phyloP scores from a whole-genome alignment of 2,329 filamentous ascomycete species.

The Calonectria honghensis region DNA sequence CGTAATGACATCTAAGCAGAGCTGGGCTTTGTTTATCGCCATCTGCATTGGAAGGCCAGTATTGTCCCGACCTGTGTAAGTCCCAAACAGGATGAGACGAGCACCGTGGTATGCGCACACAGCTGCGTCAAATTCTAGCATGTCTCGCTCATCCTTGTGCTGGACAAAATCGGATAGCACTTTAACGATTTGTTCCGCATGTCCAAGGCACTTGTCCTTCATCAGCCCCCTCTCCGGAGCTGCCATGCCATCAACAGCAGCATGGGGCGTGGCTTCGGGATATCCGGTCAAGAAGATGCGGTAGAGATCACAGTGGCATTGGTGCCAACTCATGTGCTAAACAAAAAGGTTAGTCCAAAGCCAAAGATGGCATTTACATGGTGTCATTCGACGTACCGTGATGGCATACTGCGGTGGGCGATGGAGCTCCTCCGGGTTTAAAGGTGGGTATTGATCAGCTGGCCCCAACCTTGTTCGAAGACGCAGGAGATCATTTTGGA shows the following conservation, averaged over 20 bases:
- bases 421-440: constrained; percentile 44
- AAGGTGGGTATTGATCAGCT: constrained; percentile 48
- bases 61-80: constrained; percentile 52
- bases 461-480: constrained; percentile 48
- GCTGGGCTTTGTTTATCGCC: constrained; percentile 52
- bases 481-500: constrained; percentile 54
- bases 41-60: constrained; percentile 53
- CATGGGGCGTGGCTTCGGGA: constrained; percentile 62
- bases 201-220: constrained; percentile 60
- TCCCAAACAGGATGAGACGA: constrained; percentile 61
- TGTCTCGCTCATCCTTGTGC: constrained; percentile 52
- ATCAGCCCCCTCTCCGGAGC: constrained; percentile 47
- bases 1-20: constrained; percentile 53
- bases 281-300: constrained; percentile 65
- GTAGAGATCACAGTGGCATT: constrained; percentile 66
- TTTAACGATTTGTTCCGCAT: constrained; percentile 62
- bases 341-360: not conserved
- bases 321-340: constrained; percentile 61
- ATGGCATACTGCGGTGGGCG: constrained; percentile 49
- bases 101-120: constrained; percentile 66
- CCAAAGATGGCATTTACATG: fast-evolving
- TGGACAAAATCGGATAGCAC: constrained; percentile 59
- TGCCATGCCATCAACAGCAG: constrained; percentile 56
- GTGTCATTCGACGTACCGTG: constrained; percentile 41
- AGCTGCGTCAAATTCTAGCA: constrained; percentile 64